These are phyloP conservation scores for Curvularia spicifera DNA, from an alignment of 2,329 filamentous ascomycete genomes.

Conservation along the genomic window DNA sequence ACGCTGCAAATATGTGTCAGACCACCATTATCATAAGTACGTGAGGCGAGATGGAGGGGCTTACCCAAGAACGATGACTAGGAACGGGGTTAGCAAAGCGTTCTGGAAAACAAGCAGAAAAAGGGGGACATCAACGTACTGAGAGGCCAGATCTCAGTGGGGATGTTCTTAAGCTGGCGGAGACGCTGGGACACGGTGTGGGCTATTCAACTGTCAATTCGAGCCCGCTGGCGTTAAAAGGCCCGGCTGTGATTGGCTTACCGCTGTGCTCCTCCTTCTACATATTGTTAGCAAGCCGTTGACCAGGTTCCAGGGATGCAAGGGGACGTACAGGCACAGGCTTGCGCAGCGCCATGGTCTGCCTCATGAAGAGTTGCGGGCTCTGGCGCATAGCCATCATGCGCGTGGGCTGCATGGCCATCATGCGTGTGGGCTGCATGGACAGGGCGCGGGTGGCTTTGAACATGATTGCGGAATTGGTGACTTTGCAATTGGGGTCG, in stretches of 20 bases:
- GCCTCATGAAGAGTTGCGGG: conserved; percentile 46
- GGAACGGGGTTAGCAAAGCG: conserved; percentile 27
- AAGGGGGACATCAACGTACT: conserved; percentile 64
- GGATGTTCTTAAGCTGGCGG: conserved; percentile 85
- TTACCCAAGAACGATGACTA: conserved; percentile 86
- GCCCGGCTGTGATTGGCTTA: conserved; percentile 51
- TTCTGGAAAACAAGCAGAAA: background rate
- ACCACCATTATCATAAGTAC: conserved; percentile 16
- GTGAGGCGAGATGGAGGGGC: conserved; percentile 41
- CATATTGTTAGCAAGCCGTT: conserved; percentile 48
- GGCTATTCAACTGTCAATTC: conserved; percentile 61
- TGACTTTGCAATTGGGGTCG: conserved; percentile 29
- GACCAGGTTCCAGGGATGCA: background rate
- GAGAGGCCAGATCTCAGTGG: conserved; percentile 91
- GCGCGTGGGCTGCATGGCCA: conserved; percentile 52
- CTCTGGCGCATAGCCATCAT: conserved; percentile 48
- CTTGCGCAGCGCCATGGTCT: conserved; percentile 60
- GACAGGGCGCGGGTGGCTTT: conserved; percentile 48
- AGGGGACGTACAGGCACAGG: conserved; percentile 72
- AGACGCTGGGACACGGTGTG: conserved; percentile 97
- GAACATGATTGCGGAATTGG: conserved; percentile 36
- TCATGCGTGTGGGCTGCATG: conserved; percentile 51
- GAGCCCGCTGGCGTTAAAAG: conserved; percentile 9
- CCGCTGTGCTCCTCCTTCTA: conserved; percentile 70
- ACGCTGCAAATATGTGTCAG: conserved; percentile 54